These are phyloP conservation scores for Daucus carota DNA, from an alignment of 129 eudicot species.

Conservation along the genomic window DH1_v3.0 NC_030385.2:27012001-27012500, in stretches of 20 bases:
- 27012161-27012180: not conserved
- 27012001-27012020: not conserved
- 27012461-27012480: conserved; percentile 30
- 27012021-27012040: not conserved
- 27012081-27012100: not conserved
- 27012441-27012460: conserved; percentile 29
- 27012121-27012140: not conserved
- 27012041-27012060: not conserved
- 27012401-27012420: conserved; percentile 20
- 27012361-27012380: conserved; percentile 24
- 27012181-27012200: not conserved
- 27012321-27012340: conserved; percentile 62
- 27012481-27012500: conserved; percentile 26
- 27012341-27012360: conserved; percentile 40
- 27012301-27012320: conserved; percentile 71
- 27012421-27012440: conserved; percentile 31
- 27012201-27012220: not conserved
- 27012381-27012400: conserved; percentile 43
- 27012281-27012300: conserved; percentile 69
- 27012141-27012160: not conserved
- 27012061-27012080: not conserved
- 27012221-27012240: not conserved
- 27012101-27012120: not conserved
- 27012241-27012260: conserved; percentile 56
- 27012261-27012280: conserved; percentile 79